Base-by-base conservation (phyloP, 129 eudicot species). In the Flaveria sonorensis region DNA sequence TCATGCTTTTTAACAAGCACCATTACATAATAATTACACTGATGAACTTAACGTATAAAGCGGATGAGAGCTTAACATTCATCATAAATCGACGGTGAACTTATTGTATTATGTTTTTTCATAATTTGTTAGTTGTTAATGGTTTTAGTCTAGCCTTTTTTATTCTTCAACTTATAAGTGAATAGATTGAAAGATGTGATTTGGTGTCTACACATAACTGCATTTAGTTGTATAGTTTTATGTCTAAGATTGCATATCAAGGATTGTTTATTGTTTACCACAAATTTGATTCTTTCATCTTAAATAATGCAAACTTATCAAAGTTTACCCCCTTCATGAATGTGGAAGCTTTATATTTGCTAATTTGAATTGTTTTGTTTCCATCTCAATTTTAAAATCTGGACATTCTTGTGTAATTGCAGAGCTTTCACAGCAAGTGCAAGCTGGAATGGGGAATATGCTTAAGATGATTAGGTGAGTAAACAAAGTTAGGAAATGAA, bases 361-460 rank as follows among this genome's bases (percentile, higher is more conserved):
- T 53, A 67, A 55, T 68, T 1, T 13, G 72, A 70, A 68, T 70
- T 13, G 65, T 65, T 71, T 15, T 51, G 68, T 55, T 67, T 40
- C 64, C 24, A 62, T 75, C 76, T 69, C 36, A 68, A 40, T 42
- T 68, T 23, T 1, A 36, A 67, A n/a, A 28, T 24, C 15, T 77
- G 19, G 24, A 48, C 74, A 21, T 64, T 48, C 57, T 28, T 71
- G 16, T 76, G 68, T 19, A 45, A 64, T 19, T 71, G 84, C 92
- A 93, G 98, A 88, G 71, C 96, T 91, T 74, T 93, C 97, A 2
- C 97, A 89, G 85, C 90, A 84, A 76, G 88, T 87, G 68, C 97
- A 93, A 72, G 89, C 46, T 68, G 96, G 86, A 68, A 89, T 91
- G 89, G 98, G 91, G 70, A 85, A 83, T 84, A 89, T 91, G 98